Percentiles rank a stretch among this genome's conserved stretches.
Conservation (phyloP, 2,329 filamentous ascomycete species). For the Scedosporium dehoogii region DNA sequence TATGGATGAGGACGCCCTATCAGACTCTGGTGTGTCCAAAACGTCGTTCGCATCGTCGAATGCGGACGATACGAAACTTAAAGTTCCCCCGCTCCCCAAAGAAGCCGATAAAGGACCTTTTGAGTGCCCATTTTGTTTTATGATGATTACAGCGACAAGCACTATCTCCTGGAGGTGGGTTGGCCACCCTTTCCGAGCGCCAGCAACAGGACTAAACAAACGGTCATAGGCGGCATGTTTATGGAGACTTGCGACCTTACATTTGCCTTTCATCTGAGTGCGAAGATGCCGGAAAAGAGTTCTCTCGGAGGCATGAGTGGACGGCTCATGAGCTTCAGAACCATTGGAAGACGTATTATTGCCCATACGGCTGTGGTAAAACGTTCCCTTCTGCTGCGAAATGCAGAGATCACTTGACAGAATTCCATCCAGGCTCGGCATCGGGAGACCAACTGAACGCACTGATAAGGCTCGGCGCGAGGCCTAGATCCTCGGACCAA, state of each 20-base stretch:
- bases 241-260: constrained; percentile 27
- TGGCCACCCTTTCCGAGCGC: background rate
- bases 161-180: constrained; percentile 21
- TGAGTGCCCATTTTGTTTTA: constrained; percentile 30
- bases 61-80: constrained; percentile 8
- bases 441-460: too few species aligned
- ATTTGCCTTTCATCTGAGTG: constrained; percentile 22
- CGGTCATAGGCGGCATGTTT: constrained; percentile 22
- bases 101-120: constrained; percentile 17
- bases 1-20: constrained; percentile 14
- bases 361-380: background rate
- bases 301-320: constrained; percentile 14
- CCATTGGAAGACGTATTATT: constrained; percentile 15
- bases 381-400: too few species aligned
- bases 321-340: constrained; percentile 14
- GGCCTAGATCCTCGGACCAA: too few species aligned
- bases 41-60: constrained; percentile 21
- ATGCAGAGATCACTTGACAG: too few species aligned
- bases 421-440: too few species aligned
- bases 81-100: constrained; percentile 15
- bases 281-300: constrained; percentile 10
- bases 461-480: too few species aligned
- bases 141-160: constrained; percentile 19
- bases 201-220: background rate
- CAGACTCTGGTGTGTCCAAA: constrained; percentile 14